Conservation (phyloP, 2,329 filamentous ascomycete species). For the Trichoderma oligosporum region DNA sequence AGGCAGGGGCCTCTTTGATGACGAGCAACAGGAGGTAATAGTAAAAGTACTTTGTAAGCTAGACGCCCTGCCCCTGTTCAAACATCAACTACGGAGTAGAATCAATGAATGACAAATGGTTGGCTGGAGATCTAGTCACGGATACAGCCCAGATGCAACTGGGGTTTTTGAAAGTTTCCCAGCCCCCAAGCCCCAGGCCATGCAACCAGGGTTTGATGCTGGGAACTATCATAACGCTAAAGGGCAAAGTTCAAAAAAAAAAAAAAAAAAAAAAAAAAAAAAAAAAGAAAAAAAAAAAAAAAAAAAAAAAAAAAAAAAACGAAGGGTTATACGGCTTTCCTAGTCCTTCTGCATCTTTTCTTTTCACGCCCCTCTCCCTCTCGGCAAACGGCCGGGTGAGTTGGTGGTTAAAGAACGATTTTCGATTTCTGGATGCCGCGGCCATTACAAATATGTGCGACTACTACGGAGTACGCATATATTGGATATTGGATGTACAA, state of each 20-base stretch:
- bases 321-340: neutral
- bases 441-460: neutral
- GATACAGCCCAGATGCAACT: constrained; percentile 3
- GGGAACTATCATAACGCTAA: neutral
- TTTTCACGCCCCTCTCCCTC: neutral
- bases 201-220: neutral
- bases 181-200: neutral
- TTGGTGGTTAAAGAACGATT: constrained; percentile 2
- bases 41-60: no score
- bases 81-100: neutral
- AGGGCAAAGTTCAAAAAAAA: neutral
- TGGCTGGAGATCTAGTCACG: constrained; percentile 1
- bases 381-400: constrained; percentile 13
- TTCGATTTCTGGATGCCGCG: neutral
- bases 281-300: no score
- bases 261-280: no score
- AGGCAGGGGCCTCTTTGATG: no score
- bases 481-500: no score
- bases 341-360: no score
- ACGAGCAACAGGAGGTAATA: no score
- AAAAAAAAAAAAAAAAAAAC: no score
- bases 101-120: neutral
- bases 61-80: no score
- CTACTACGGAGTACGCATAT: no score
- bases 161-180: neutral